Evolutionary conservation across 2,329 filamentous ascomycete genomes (phyloP), one percentile per base, ranked within the genome.

Genomic region (Sphaerulina musiva): DNA sequence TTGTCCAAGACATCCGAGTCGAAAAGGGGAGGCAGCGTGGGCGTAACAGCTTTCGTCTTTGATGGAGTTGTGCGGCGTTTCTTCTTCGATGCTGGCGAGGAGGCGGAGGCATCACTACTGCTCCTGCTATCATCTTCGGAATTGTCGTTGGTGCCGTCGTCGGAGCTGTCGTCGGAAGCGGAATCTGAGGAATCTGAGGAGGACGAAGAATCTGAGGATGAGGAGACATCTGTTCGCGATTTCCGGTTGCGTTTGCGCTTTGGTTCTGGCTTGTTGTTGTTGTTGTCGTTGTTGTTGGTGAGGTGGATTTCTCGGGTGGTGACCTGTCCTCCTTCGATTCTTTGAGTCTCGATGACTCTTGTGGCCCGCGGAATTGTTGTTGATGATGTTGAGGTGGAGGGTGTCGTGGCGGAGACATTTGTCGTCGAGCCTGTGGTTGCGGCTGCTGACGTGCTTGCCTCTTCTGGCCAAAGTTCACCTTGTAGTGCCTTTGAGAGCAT

Each of bases 201-300:
- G 12, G 54, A 56, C 3, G 48, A 47, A n/a, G 26, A 20, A 20
- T 39, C 51, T 9, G 46, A 51, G 3, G 49, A 53, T 6, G 54
- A 56, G 9, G 48, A 47, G 12, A 53, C 46, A 6, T 56, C 50
- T 9, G 54, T 56, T 11, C 54, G 54, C 10, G 54, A 51, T 39
- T 56, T 56, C 2, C 50, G 41, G n/a, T 47, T 53, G 10, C 54
- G 41, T 20, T 56, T 56, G 6, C 54, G 42, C 23, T 48, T 53
- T 10, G 23, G n/a, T 7, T 29, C 26, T 29, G 54, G 44, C 43
- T 53, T 56, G 1, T 41, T 34, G n/a, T 48, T 53, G 6, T 14
- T n/a, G 3, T 26, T 48, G n/a, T n/a, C n/a, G n/a, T 50, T 26
- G 14, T 48, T 53, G 6, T 14, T n/a, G 4, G 34, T 48, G n/a